Evolutionary conservation across 148 eudicot genomes (phyloP).

Genomic region (Cornus florida): DNA sequence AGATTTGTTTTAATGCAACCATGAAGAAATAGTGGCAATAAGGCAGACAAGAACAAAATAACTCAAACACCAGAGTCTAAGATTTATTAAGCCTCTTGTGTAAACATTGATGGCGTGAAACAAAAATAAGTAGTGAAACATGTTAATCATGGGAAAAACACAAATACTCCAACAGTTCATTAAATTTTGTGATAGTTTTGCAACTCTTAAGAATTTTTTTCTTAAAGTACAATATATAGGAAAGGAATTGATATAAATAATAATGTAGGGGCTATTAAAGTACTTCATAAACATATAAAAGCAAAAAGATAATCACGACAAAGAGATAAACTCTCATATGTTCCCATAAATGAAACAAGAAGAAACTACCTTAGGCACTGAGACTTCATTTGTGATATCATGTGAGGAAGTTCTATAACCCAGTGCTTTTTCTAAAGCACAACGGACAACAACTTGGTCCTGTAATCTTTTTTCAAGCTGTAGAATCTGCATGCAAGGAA

Average conservation of each 20-base stretch:
- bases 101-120: background rate
- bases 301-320: background rate
- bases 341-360: background rate
- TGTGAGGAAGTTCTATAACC: constrained; percentile 53
- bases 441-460: constrained; percentile 63
- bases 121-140: background rate
- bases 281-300: background rate
- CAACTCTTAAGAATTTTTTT: no score
- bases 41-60: background rate
- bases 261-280: background rate
- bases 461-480: constrained; percentile 76
- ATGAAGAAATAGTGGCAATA: background rate
- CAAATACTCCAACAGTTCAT: background rate
- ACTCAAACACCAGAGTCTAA: background rate
- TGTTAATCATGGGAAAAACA: background rate
- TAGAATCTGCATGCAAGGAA: constrained; percentile 43
- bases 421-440: constrained; percentile 67
- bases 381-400: constrained; percentile 33
- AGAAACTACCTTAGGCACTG: constrained; percentile 58
- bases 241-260: background rate
- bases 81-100: background rate
- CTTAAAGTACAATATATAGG: background rate
- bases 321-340: background rate
- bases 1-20: constrained; percentile 1
- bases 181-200: background rate